Evolutionary conservation across 805 yeast species (phyloP), one percentile per base, ranked within the genome.

Genomic region (Aciculoconidium aculeatum): DNA sequence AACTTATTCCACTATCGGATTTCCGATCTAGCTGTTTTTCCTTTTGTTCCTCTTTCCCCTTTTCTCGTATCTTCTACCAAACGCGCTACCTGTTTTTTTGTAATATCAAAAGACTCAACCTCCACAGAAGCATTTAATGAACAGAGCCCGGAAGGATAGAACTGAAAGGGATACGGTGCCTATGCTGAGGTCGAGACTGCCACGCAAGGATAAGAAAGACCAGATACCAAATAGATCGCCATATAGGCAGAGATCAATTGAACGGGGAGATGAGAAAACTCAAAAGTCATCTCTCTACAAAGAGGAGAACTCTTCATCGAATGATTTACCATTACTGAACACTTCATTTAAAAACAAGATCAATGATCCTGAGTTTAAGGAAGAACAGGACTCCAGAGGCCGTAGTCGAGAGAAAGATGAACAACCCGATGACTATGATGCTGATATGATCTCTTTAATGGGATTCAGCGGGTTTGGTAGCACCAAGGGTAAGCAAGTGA

Each of bases 401-500:
- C 44, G 52, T 35, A 31, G 45, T 21, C 45, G 41, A 38, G 46
- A 31, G 27, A 45, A 58, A 31, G 21, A 20, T 11, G 28, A 28
- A 22, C 17, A 22, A 17, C 26, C 32, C 14, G 51, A n/a, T 51
- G 39, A 41, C 12, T 45, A 48, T 19, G 35, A 34, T 2, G 48
- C 45, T 4, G 52, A 53, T 17, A 54, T 71, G 65, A 51, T 59
- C 39, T 50, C 60, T 31, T 30, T 75, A 27, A 74, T 77, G 79
- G 84, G 84, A 5, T 75, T 76, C 42, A 57, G 64, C 3, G 68
- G 70, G 1, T 75, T 76, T 47, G 67, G 61, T 1, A 45, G 73
- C 2, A 75, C 82, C 5, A 76, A 76, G 45, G 70, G 74, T 23
- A 71, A 72, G 39, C 70, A 72, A 25, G 80, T 75, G 5, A 50